A percentile compares a stretch with the other conserved stretches of the same genome.
These are phyloP conservation scores for Geum urbanum DNA, from an alignment of 306 rosid genomes.

Conservation along the genomic window DNA sequence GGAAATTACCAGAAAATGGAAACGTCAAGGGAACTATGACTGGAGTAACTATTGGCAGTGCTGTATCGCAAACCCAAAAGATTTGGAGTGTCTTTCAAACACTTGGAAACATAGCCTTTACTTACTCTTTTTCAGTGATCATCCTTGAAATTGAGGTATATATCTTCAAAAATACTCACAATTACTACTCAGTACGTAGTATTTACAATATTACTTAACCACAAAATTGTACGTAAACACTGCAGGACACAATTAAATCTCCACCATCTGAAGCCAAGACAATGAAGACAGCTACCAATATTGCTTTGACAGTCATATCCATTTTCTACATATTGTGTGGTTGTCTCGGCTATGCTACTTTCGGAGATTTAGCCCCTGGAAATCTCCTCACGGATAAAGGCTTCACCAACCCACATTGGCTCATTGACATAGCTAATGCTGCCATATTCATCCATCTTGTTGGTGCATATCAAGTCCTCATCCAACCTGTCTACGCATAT, in stretches of 20 bases:
- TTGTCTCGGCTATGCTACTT: slow-evolving; percentile 59
- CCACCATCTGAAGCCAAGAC: slow-evolving; percentile 61
- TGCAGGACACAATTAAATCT: slow-evolving; percentile 59
- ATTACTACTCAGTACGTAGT: neutral
- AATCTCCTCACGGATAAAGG: slow-evolving; percentile 61
- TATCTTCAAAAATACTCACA: neutral
- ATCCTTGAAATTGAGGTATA: slow-evolving; percentile 55
- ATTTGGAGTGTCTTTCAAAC: slow-evolving; percentile 44
- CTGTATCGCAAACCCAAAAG: slow-evolving; percentile 26
- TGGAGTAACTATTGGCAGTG: slow-evolving; percentile 22
- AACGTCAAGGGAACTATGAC: slow-evolving; percentile 30
- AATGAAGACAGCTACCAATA: slow-evolving; percentile 50
- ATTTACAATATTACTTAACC: too few species aligned
- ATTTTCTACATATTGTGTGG: slow-evolving; percentile 73
- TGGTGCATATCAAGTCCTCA: slow-evolving; percentile 72
- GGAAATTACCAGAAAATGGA: slow-evolving; percentile 18
- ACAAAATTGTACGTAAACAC: neutral
- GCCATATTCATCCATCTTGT: slow-evolving; percentile 69
- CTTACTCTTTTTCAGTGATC: slow-evolving; percentile 35
- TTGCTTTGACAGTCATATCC: slow-evolving; percentile 49
- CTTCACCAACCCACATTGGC: slow-evolving; percentile 57
- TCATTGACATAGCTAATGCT: slow-evolving; percentile 66
- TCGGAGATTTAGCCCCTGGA: slow-evolving; percentile 64
- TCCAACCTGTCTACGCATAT: slow-evolving; percentile 59
- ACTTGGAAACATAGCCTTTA: slow-evolving; percentile 40